A percentile compares a stretch with the other conserved stretches of the same genome.
Evolutionary conservation across 352 stramenopile species (phyloP).

Genomic region (Globisporangium iwayamae): DNA sequence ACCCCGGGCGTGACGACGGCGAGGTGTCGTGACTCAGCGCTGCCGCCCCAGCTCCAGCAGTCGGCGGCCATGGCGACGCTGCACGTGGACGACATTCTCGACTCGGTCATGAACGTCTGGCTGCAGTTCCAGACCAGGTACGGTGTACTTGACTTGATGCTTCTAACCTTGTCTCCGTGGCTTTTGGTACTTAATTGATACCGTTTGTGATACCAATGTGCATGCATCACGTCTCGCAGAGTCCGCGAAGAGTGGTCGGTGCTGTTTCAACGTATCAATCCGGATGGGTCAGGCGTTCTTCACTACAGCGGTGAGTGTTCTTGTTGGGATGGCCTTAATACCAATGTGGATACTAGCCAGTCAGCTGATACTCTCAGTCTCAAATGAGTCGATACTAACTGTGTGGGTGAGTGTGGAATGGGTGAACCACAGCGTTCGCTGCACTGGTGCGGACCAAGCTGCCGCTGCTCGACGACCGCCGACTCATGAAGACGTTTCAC

Average conservation of each 20-base stretch:
- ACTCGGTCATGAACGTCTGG: conserved; percentile 71
- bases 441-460: conserved; percentile 57
- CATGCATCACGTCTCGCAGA: conserved; percentile 18
- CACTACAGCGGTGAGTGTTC: conserved; percentile 44
- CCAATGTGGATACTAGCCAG: neutral
- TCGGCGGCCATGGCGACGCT: conserved; percentile 25
- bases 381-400: neutral
- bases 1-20: neutral
- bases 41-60: conserved; percentile 11
- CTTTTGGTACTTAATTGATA: neutral
- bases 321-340: neutral
- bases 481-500: conserved; percentile 68
- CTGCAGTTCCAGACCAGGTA: conserved; percentile 60
- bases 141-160: neutral
- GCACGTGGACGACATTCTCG: conserved; percentile 64
- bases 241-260: conserved; percentile 52
- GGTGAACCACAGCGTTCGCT: conserved; percentile 36
- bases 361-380: neutral
- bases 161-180: neutral
- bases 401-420: neutral
- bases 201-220: neutral
- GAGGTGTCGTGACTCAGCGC: conserved; percentile 4
- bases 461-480: conserved; percentile 38
- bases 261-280: conserved; percentile 62
- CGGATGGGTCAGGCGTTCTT: conserved; percentile 55